These are phyloP conservation scores for Pyrenula aspistea DNA, from an alignment of 495 filamentous ascomycete genomes.

Conservation along the genomic window DNA sequence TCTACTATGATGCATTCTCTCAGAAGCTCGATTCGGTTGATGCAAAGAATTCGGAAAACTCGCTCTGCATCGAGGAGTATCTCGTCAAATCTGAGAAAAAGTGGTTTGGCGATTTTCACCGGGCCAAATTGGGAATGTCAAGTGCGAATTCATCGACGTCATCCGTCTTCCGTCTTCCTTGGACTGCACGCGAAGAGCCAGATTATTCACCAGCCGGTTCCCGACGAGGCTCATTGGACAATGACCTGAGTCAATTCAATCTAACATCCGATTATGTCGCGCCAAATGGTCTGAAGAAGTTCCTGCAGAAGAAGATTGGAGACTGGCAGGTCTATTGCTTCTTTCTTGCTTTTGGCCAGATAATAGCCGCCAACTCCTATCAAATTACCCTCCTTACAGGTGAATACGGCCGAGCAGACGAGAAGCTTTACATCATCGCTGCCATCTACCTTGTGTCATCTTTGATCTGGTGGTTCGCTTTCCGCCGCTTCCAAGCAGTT, in stretches of 20 bases:
- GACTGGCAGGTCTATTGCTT: constrained; percentile 53
- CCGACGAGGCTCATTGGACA: neutral
- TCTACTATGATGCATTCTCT: constrained; percentile 44
- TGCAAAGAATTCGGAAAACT: constrained; percentile 36
- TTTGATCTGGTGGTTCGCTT: constrained; percentile 41
- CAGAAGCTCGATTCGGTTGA: constrained; percentile 38
- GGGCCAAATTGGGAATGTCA: constrained; percentile 33
- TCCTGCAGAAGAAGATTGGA: constrained; percentile 8
- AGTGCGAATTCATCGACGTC: constrained; percentile 10
- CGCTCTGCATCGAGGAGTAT: constrained; percentile 52
- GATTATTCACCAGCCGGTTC: neutral
- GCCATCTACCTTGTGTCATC: constrained; percentile 41
- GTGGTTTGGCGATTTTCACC: constrained; percentile 46
- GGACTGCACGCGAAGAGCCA: neutral
- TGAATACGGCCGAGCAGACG: constrained; percentile 37
- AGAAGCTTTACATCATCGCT: constrained; percentile 45
- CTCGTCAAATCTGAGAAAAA: constrained; percentile 51
- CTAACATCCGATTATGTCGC: neutral
- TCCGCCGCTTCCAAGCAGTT: constrained; percentile 37
- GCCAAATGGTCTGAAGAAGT: constrained; percentile 1
- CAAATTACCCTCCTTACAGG: constrained; percentile 51
- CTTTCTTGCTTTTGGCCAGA: constrained; percentile 44
- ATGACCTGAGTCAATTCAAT: neutral
- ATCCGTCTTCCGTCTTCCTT: constrained; percentile 9
- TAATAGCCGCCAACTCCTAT: constrained; percentile 49